Conservation (phyloP, 1,284 basidiomycete genomes). For the Porodaedalea pini region DNA sequence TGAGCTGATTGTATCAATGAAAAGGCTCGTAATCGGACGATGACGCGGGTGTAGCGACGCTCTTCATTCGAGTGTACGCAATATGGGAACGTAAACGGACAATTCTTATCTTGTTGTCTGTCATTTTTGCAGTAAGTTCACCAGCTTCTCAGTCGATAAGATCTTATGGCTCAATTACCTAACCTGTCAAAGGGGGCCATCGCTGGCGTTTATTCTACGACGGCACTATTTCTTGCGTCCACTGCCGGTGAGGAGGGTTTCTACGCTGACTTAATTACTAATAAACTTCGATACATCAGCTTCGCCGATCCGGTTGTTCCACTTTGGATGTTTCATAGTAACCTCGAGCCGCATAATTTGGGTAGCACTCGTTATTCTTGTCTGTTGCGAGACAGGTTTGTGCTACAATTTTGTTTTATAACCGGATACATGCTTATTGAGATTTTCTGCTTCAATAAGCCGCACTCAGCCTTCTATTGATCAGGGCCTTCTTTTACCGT, state of each 20-base stretch:
- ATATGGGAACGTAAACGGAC: constrained; percentile 1
- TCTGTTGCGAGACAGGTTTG: constrained; percentile 8
- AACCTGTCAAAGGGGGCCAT: background rate
- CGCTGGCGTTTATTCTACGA: background rate
- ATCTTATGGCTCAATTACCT: background rate
- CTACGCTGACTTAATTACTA: background rate
- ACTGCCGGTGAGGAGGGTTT: background rate
- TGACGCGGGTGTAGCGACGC: background rate
- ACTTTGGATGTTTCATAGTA: constrained; percentile 5
- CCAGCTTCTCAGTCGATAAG: background rate
- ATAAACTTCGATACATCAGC: background rate
- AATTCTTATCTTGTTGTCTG: background rate
- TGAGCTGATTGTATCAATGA: background rate
- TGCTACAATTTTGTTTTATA: no score
- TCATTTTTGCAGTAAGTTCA: background rate
- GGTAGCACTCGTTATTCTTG: constrained; percentile 5
- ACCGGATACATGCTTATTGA: background rate
- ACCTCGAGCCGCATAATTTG: constrained; percentile 2
- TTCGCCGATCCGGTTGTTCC: constrained; percentile 3
- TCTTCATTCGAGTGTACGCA: constrained; percentile 12
- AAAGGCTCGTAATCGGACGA: background rate
- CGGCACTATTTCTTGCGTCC: background rate
- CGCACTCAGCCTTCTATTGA: background rate
- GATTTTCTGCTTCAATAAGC: background rate
- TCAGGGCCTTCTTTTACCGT: constrained; percentile 1